A percentile compares a stretch with the other conserved stretches of the same genome.
phyloP scores from a whole-genome alignment of 2,329 filamentous ascomycete genomes.

The Cladosporium oxysporum region DNA sequence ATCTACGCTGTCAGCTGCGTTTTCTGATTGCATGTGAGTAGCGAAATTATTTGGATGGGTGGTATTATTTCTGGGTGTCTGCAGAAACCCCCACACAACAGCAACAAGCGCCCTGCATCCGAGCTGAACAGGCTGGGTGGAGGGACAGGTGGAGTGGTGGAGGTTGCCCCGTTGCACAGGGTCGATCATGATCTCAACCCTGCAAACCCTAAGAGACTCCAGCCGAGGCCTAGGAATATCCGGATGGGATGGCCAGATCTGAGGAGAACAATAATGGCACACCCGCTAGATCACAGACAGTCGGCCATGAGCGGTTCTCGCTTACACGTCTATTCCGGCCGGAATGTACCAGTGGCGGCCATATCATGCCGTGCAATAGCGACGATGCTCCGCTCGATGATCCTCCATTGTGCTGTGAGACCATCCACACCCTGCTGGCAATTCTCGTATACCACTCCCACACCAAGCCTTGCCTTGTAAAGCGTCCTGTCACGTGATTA shows the following conservation, averaged over 20 bases:
- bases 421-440: not conserved
- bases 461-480: not conserved
- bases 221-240: not conserved
- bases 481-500: not conserved
- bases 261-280: not conserved
- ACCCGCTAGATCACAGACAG: not conserved
- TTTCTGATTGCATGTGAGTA: not conserved
- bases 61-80: not conserved
- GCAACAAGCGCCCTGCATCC: not conserved
- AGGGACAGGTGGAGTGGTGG: not conserved
- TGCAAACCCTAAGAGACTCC: not conserved
- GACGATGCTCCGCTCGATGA: not conserved
- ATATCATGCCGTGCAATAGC: not conserved
- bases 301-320: not conserved
- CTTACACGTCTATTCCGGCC: not conserved
- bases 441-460: not conserved
- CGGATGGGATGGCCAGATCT: not conserved
- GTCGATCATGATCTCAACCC: not conserved
- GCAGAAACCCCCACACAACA: not conserved
- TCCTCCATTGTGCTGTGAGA: not conserved
- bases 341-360: not conserved
- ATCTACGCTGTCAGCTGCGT: not conserved
- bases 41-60: not conserved
- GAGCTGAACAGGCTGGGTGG: not conserved
- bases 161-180: not conserved